Base-by-base conservation (phyloP, 2,329 filamentous ascomycete species). In the Leptographium lundbergii region DNA sequence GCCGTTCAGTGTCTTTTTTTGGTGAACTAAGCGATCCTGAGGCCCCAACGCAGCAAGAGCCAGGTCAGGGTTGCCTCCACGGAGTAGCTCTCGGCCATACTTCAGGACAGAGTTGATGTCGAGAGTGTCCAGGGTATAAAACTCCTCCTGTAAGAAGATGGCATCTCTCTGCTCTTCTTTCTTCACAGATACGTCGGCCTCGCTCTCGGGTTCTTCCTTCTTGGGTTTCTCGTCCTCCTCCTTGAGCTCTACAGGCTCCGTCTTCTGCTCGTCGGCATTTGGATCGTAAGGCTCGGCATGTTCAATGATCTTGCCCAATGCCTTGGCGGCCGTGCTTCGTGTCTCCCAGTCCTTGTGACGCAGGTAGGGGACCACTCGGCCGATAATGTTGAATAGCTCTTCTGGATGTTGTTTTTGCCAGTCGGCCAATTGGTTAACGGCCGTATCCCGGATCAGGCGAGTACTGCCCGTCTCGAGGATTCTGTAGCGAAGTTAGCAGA, bases 361-460 rank as follows among this genome's bases (percentile, higher is more conserved):
- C 34, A 99, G 80, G 72, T 96, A 99, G 1, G 94, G 92, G n/a
- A 99, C 86, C 36, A 99, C 91, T 61, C 92, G 82, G 34, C 90
- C 92, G 14, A 99, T 80, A 7, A 99, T 81, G 69, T 97, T 96
- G 74, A 97, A 97, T 1, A 99, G 78, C 72, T 99, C 95, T 74
- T 99, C 92, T 0, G 94, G 94, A 67, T 97, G 94, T 71, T 94
- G 89, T 71, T 96, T 97, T 74, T 99, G 95, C 72, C 96, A 94
- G 74, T 99, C 94, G 62, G 91, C 94, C 63, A 99, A 81, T 74
- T 99, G 94, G 69, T 95, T 91, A 62, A 95, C 94, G 63, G 94
- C 95, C 63, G 94, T 99, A 69, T 96, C 95, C 66, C 95, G 87
- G 70, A 99, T 97, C 65, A 99, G 80, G 70, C 88, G 87, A 61